phyloP scores from a whole-genome alignment of 2,329 filamentous ascomycete species.

The Fusarium sp. region DNA sequence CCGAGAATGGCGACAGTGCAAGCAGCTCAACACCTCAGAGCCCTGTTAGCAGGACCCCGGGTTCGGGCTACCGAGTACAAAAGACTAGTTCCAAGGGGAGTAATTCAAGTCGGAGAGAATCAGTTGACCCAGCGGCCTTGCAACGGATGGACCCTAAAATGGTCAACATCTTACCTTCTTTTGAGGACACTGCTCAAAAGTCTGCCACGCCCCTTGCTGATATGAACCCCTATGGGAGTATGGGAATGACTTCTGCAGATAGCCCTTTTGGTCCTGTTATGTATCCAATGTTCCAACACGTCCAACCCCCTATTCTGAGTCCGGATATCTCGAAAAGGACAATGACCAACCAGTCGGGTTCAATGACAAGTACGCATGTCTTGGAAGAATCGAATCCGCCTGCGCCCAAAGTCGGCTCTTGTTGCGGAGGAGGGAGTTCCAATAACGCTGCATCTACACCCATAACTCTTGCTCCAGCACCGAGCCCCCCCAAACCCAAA shows the following conservation, averaged over 20 bases:
- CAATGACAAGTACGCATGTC: slow-evolving; percentile 37
- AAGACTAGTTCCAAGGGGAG: slow-evolving; percentile 55
- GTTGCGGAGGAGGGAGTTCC: slow-evolving; percentile 47
- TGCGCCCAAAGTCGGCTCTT: slow-evolving; percentile 49
- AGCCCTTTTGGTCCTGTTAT: slow-evolving; percentile 43
- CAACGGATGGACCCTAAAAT: slow-evolving; percentile 65
- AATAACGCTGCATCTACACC: slow-evolving; percentile 16
- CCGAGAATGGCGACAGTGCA: slow-evolving; percentile 43
- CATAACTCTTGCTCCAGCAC: slow-evolving; percentile 28
- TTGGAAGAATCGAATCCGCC: slow-evolving; percentile 25
- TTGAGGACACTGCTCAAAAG: slow-evolving; percentile 44
- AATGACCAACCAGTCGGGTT: slow-evolving; percentile 35
- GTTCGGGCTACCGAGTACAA: slow-evolving; percentile 57
- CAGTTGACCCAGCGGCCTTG: slow-evolving; percentile 61
- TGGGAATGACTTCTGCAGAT: slow-evolving; percentile 46
- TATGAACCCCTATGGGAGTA: slow-evolving; percentile 44
- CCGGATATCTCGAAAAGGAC: slow-evolving; percentile 27
- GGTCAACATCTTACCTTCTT: slow-evolving; percentile 59
- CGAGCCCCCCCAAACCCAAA: slow-evolving; percentile 34
- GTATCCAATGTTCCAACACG: slow-evolving; percentile 50
- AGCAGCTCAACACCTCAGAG: slow-evolving; percentile 46
- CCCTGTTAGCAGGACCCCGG: slow-evolving; percentile 46
- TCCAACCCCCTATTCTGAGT: slow-evolving; percentile 42
- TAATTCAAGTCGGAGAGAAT: slow-evolving; percentile 56
- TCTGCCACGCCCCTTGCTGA: slow-evolving; percentile 41